These are phyloP conservation scores for Nakazawaea populi DNA, from an alignment of 805 yeast species.

Conservation along the genomic window DNA sequence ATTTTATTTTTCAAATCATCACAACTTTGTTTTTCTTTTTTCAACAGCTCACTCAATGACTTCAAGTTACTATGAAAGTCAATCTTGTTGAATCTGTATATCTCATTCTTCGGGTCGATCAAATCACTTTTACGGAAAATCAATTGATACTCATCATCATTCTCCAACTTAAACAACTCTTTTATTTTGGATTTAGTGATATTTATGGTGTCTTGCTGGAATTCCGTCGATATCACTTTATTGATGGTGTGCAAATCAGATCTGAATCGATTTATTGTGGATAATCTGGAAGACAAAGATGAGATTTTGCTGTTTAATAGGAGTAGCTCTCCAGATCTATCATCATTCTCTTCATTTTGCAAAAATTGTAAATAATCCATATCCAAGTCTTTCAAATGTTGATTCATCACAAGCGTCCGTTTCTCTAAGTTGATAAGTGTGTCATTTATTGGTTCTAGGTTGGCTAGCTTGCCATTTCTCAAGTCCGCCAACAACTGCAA, in stretches of 20 bases:
- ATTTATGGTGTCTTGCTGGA: neutral
- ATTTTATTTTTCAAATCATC: conserved; percentile 8
- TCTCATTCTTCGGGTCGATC: neutral
- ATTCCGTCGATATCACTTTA: neutral
- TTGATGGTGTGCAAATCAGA: conserved; percentile 7
- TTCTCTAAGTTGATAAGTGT: conserved; percentile 8
- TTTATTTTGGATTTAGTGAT: conserved; percentile 1
- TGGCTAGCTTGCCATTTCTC: neutral
- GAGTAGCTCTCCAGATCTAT: neutral
- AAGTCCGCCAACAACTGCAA: conserved; percentile 4
- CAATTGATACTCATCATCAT: conserved; percentile 8
- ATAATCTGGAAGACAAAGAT: neutral
- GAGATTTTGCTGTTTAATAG: neutral
- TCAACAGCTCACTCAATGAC: conserved; percentile 5
- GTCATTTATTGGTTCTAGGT: conserved; percentile 5
- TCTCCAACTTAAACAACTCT: conserved; percentile 7
- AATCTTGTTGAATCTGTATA: conserved; percentile 7
- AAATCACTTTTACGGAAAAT: conserved; percentile 8
- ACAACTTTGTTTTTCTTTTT: conserved; percentile 7
- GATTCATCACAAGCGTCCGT: conserved; percentile 4
- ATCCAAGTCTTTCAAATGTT: conserved; percentile 6
- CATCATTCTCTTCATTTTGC: neutral
- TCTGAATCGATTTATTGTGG: neutral
- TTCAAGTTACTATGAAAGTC: conserved; percentile 7
- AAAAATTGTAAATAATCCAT: conserved; percentile 5